A percentile compares a stretch with the other conserved stretches of the same genome.
Conservation (phyloP, 139 green algal species). For the Auxenochlorella protothecoides region DNA sequence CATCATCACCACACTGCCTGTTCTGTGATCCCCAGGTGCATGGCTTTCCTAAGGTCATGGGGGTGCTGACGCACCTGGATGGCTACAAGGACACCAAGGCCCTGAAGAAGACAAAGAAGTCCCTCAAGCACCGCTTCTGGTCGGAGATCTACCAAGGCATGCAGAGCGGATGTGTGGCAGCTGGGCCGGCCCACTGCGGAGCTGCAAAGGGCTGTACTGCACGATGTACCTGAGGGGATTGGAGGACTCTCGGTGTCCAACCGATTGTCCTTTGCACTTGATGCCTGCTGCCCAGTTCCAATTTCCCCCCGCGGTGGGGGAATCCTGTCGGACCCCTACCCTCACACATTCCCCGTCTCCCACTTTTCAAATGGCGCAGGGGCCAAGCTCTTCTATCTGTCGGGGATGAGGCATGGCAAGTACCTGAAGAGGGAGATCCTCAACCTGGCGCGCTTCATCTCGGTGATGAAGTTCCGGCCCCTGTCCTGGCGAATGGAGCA, state of each 20-base stretch:
- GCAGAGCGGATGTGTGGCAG: not conserved
- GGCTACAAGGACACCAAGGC: conserved; percentile 69
- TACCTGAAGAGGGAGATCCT: conserved; percentile 81
- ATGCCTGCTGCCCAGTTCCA: no score
- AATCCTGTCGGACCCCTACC: no score
- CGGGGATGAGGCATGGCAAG: conserved; percentile 71
- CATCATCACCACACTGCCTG: not conserved
- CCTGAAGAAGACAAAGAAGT: conserved; percentile 92
- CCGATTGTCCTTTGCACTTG: no score
- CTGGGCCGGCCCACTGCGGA: no score
- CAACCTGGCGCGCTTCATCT: conserved; percentile 94
- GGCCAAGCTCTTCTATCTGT: conserved; percentile 98
- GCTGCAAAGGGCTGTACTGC: no score
- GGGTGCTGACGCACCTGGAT: conserved; percentile 97
- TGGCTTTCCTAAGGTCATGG: conserved; percentile 97
- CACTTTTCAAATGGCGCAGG: conserved; percentile 22
- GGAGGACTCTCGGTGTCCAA: no score
- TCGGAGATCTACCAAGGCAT: conserved; percentile 89
- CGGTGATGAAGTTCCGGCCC: conserved; percentile 85
- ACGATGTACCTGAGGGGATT: no score
- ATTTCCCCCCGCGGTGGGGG: no score
- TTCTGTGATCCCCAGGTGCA: conserved; percentile 40
- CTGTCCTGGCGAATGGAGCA: conserved; percentile 82
- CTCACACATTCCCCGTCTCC: not conserved
- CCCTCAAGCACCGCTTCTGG: conserved; percentile 91